Conservation (phyloP, 495 filamentous ascomycete species). For the Barbatosphaeria neglecta region DNA sequence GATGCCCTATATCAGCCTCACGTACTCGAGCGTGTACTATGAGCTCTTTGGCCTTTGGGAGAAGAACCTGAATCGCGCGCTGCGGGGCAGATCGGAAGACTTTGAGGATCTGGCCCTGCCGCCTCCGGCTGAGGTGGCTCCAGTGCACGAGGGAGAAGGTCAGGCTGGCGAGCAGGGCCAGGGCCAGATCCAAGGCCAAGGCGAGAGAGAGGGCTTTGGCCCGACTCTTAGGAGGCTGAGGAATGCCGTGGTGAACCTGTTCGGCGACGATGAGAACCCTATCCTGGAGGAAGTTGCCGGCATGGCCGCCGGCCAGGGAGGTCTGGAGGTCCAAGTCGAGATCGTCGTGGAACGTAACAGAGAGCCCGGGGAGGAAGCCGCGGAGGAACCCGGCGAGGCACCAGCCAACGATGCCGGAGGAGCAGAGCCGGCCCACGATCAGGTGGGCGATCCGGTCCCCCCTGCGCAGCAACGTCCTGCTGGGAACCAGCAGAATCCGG, state of each 20-base stretch:
- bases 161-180: no score
- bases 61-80: conserved; percentile 40
- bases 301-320: conserved; percentile 1
- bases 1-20: conserved; percentile 54
- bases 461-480: not conserved
- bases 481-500: not conserved
- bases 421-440: not conserved
- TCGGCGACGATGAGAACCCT: conserved; percentile 22
- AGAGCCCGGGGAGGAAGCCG: conserved; percentile 4
- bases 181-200: conserved; percentile 19
- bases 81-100: conserved; percentile 12
- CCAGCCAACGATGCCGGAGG: not conserved
- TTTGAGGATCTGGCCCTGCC: conserved; percentile 6
- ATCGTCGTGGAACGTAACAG: conserved; percentile 23
- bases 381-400: not conserved
- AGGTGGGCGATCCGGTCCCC: not conserved
- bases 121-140: not conserved
- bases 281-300: conserved; percentile 12
- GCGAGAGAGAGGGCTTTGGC: conserved; percentile 3
- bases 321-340: conserved; percentile 36
- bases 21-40: conserved; percentile 58
- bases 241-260: conserved; percentile 11
- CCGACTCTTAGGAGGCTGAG: conserved; percentile 20
- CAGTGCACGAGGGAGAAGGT: not conserved
- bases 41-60: conserved; percentile 50